Evolutionary conservation across 768 basidiomycete species (phyloP).

Genomic region (Tulasnella sp.): DNA sequence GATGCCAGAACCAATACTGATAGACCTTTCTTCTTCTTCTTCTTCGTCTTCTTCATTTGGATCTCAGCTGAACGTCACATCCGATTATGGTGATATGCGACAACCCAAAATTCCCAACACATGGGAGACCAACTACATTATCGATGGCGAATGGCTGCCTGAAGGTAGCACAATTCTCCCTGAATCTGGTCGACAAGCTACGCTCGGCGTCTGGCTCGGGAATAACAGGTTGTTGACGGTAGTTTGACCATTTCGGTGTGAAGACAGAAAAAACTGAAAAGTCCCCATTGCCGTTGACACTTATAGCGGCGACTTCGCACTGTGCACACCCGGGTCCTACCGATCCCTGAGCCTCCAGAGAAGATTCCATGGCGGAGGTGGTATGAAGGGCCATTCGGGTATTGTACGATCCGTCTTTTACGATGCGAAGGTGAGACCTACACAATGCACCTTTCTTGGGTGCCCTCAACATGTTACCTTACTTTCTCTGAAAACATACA

Average conservation of each 20-base stretch:
- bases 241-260: background rate
- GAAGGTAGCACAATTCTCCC: background rate
- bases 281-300: background rate
- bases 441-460: background rate
- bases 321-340: conserved; percentile 5
- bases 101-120: conserved; percentile 4
- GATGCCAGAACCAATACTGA: background rate
- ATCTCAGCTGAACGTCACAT: conserved; percentile 17
- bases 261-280: background rate
- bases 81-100: conserved; percentile 21
- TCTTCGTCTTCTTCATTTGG: too few relatives aligned
- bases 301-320: conserved; percentile 18
- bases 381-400: conserved; percentile 16
- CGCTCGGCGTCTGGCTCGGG: conserved; percentile 16
- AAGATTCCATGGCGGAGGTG: conserved; percentile 15
- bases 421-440: conserved; percentile 12
- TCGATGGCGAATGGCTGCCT: conserved; percentile 18
- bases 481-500: background rate
- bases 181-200: background rate
- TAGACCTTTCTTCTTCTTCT: too few relatives aligned
- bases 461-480: background rate
- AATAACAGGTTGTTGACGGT: conserved; percentile 13
- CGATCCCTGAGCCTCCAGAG: conserved; percentile 15
- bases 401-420: conserved; percentile 21
- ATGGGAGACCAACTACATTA: conserved; percentile 24